A percentile compares a stretch with the other conserved stretches of the same genome.
Evolutionary conservation across 2,329 filamentous ascomycete genomes (phyloP).

Genomic region (Hypoxylon rubiginosum): DNA sequence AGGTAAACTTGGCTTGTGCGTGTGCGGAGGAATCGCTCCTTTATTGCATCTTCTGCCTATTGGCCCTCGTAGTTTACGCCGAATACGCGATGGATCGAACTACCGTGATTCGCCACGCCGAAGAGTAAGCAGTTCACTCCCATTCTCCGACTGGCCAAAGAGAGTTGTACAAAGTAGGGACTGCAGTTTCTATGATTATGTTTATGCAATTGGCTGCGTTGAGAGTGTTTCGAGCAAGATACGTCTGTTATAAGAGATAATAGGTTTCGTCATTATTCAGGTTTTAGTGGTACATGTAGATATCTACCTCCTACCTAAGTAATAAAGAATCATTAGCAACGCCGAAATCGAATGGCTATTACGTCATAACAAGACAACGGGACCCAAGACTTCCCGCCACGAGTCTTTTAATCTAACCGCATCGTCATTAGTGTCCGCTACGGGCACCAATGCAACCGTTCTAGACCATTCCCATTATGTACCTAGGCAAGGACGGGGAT

Average conservation of each 20-base stretch:
- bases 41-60: not conserved
- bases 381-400: too few species aligned
- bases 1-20: not conserved
- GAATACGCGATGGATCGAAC: constrained; percentile 2
- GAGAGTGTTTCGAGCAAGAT: too few species aligned
- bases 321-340: too few species aligned
- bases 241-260: too few species aligned
- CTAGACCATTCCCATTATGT: constrained; percentile 19
- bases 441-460: constrained; percentile 22
- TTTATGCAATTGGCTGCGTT: too few species aligned
- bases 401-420: not conserved
- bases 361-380: too few species aligned
- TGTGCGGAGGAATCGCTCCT: not conserved
- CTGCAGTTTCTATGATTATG: too few species aligned
- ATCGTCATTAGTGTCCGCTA: not conserved
- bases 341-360: not conserved
- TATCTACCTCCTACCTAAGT: too few species aligned
- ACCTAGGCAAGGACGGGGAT: constrained; percentile 13
- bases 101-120: constrained; percentile 16
- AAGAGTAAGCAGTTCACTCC: not conserved
- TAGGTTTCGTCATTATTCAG: too few species aligned
- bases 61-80: not conserved
- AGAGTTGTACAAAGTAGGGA: too few species aligned
- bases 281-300: too few species aligned
- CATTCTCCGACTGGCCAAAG: too few species aligned